Evolutionary conservation across 768 basidiomycete species (phyloP).

Genomic region (Lactarius sp.): DNA sequence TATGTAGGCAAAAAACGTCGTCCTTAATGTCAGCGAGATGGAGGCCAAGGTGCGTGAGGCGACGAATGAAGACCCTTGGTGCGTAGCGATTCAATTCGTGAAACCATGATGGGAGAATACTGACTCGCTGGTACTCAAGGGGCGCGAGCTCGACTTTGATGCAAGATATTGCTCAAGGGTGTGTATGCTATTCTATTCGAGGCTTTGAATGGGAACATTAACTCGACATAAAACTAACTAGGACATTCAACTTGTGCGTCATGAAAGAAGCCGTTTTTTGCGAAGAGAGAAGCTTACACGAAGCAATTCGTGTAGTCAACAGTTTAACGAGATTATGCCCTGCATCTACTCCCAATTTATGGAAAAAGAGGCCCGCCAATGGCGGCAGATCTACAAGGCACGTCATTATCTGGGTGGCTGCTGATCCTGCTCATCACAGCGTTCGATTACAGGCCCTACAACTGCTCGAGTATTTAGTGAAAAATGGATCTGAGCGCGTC

Average conservation of each 20-base stretch:
- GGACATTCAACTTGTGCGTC: constrained; percentile 95
- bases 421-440: neutral
- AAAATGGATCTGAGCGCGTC: constrained; percentile 95
- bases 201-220: constrained; percentile 13
- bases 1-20: constrained; percentile 85
- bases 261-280: neutral
- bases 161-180: constrained; percentile 99
- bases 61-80: constrained; percentile 98
- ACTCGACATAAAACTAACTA: constrained; percentile 32
- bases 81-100: constrained; percentile 29
- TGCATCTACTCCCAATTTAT: constrained; percentile 92
- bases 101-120: neutral
- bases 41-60: constrained; percentile 96
- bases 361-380: constrained; percentile 97
- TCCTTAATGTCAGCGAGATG: constrained; percentile 94
- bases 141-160: constrained; percentile 96
- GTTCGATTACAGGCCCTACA: constrained; percentile 65
- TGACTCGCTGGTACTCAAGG: constrained; percentile 44
- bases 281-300: neutral
- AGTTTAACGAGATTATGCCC: constrained; percentile 99
- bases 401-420: constrained; percentile 11
- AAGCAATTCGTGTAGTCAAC: constrained; percentile 52
- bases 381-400: constrained; percentile 99
- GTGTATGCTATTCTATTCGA: constrained; percentile 32
- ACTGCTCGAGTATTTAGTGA: constrained; percentile 91